These are phyloP conservation scores for Metschnikowia borealis DNA, from an alignment of 805 yeast species.

Conservation along the genomic window DNA sequence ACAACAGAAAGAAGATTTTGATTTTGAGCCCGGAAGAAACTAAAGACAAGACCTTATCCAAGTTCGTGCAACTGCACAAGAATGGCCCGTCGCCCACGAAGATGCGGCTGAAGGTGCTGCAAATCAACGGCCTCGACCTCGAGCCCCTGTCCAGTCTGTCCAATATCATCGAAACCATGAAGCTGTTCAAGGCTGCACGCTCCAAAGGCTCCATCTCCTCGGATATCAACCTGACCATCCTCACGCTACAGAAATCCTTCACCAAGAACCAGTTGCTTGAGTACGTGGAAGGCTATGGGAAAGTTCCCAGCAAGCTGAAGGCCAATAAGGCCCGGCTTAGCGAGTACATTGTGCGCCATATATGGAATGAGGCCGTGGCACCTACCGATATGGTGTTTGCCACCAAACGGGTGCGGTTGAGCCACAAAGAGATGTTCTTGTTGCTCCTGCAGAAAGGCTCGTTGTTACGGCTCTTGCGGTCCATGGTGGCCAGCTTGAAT, in stretches of 20 bases:
- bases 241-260: constrained; percentile 11
- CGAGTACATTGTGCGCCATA: constrained; percentile 25
- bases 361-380: constrained; percentile 34
- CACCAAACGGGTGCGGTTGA: constrained; percentile 29
- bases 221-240: constrained; percentile 6
- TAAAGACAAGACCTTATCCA: constrained; percentile 12
- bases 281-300: constrained; percentile 8
- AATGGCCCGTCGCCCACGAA: neutral
- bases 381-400: constrained; percentile 24
- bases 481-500: constrained; percentile 38
- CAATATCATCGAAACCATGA: constrained; percentile 4
- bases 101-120: neutral
- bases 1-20: constrained; percentile 10
- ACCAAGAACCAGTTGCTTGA: constrained; percentile 13
- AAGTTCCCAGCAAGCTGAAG: constrained; percentile 1
- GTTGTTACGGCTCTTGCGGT: constrained; percentile 36
- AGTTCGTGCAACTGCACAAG: constrained; percentile 2
- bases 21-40: constrained; percentile 17
- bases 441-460: constrained; percentile 37
- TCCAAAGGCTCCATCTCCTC: neutral
- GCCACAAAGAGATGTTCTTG: constrained; percentile 38
- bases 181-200: constrained; percentile 4
- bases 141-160: neutral
- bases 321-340: constrained; percentile 18
- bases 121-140: constrained; percentile 1